Percentiles rank a stretch among this genome's conserved stretches.
Conservation (phyloP, 2,329 filamentous ascomycete species). For the Claviceps purpurea region DNA sequence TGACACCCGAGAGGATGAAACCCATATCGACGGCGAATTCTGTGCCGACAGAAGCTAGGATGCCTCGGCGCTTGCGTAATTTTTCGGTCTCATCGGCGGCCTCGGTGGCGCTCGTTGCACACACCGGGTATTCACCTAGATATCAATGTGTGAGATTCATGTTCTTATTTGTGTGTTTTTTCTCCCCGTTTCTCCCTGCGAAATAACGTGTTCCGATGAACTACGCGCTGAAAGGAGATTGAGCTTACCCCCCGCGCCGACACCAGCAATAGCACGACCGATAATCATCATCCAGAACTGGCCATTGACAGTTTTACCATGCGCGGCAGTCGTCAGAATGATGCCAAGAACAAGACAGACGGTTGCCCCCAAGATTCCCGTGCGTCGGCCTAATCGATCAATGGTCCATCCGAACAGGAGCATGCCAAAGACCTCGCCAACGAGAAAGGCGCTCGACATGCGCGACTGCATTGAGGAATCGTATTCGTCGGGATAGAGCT, state of each 20-base stretch:
- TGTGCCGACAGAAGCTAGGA: conserved; percentile 22
- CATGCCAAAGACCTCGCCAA: conserved; percentile 29
- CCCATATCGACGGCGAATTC: conserved; percentile 19
- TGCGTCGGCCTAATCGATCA: conserved; percentile 31
- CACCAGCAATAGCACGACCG: conserved; percentile 31
- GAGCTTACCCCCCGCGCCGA: conserved; percentile 25
- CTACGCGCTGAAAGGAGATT: no score
- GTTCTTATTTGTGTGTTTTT: not conserved
- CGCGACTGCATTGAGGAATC: conserved; percentile 22
- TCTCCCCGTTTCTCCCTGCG: not conserved
- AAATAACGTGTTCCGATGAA: no score
- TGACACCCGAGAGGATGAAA: conserved; percentile 26
- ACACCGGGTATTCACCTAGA: conserved; percentile 18
- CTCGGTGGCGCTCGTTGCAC: conserved; percentile 15
- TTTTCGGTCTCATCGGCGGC: conserved; percentile 15
- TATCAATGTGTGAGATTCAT: not conserved
- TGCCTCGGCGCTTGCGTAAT: conserved; percentile 15
- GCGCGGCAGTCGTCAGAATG: conserved; percentile 28
- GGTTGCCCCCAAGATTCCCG: conserved; percentile 31
- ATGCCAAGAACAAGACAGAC: conserved; percentile 31
- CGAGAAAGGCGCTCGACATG: conserved; percentile 25
- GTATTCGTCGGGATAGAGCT: conserved; percentile 19
- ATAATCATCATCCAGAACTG: conserved; percentile 40
- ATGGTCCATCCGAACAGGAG: conserved; percentile 27
- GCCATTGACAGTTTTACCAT: conserved; percentile 26